A percentile compares a stretch with the other conserved stretches of the same genome.
These are phyloP conservation scores for Phylloporus rhodoxanthus DNA, from an alignment of 768 basidiomycete species.

Conservation along the genomic window DNA sequence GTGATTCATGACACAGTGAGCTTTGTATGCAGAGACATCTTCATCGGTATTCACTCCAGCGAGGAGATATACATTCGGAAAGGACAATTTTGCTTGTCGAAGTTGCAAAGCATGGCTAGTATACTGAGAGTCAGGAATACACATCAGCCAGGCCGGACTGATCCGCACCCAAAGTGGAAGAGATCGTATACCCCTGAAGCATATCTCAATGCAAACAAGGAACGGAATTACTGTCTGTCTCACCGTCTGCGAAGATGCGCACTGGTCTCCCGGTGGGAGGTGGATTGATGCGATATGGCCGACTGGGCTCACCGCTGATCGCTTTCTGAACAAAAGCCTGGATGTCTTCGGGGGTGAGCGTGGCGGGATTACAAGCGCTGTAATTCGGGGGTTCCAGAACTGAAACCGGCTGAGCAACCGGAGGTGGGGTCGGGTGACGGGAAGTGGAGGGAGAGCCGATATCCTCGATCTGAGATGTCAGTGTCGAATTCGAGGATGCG, in stretches of 20 bases:
- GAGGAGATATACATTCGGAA: conserved; percentile 83
- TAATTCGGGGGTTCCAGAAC: conserved; percentile 37
- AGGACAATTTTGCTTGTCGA: conserved; percentile 92
- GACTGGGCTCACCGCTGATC: conserved; percentile 60
- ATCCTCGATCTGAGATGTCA: conserved; percentile 38
- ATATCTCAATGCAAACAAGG: conserved; percentile 1
- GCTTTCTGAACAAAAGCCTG: conserved; percentile 69
- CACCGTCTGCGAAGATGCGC: conserved; percentile 91
- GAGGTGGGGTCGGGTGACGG: conserved; percentile 17
- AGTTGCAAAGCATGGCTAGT: conserved; percentile 88
- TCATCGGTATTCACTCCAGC: conserved; percentile 93
- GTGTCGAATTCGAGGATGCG: conserved; percentile 49
- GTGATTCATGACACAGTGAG: conserved; percentile 81
- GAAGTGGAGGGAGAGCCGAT: conserved; percentile 16
- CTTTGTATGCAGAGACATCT: conserved; percentile 73
- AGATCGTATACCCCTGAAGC: conserved; percentile 88
- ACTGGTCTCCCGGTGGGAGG: conserved; percentile 78
- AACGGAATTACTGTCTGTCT: conserved; percentile 18
- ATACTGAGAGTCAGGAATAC: conserved; percentile 3
- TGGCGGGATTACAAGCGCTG: conserved; percentile 55
- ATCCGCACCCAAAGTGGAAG: conserved; percentile 85
- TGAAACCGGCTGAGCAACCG: conserved; percentile 30
- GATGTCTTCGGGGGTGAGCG: conserved; percentile 71
- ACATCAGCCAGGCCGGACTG: background rate
- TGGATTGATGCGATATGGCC: conserved; percentile 79